Percentiles rank a stretch among this genome's conserved stretches.
These are phyloP conservation scores for Chalara sp. DNA, from an alignment of 2,329 filamentous ascomycete species.

Conservation along the genomic window DNA sequence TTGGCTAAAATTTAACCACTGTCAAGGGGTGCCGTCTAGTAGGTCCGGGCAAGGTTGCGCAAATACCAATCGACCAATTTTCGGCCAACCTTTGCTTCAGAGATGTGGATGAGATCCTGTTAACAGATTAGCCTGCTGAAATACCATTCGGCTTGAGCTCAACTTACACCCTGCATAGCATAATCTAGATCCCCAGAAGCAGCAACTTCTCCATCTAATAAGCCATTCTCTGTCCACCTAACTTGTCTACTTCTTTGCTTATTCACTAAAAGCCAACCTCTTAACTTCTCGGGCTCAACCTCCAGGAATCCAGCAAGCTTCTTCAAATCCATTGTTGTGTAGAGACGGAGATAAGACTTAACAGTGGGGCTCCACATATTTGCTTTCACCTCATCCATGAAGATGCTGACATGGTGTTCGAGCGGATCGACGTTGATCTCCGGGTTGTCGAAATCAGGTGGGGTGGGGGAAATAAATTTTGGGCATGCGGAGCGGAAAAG, in stretches of 20 bases:
- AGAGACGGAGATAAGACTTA: conserved; percentile 97
- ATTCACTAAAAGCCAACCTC: conserved; percentile 90
- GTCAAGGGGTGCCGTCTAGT: conserved; percentile 44
- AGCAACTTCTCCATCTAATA: conserved; percentile 87
- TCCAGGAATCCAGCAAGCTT: conserved; percentile 97
- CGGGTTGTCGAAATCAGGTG: conserved; percentile 96
- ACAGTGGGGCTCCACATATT: conserved; percentile 97
- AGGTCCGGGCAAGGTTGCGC: conserved; percentile 90
- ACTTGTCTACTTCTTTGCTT: conserved; percentile 98
- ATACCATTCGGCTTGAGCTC: conserved; percentile 3
- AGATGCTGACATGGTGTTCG: conserved; percentile 94
- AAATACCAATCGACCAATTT: conserved; percentile 99
- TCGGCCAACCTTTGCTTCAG: conserved; percentile 94
- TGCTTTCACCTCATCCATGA: conserved; percentile 99
- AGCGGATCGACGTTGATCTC: conserved; percentile 93
- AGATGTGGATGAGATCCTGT: conserved; percentile 94
- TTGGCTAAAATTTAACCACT: too few relatives aligned
- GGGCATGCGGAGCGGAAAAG: conserved; percentile 97
- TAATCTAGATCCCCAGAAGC: conserved; percentile 96
- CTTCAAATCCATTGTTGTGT: conserved; percentile 98
- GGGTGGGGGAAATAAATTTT: conserved; percentile 97
- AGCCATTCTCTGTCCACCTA: conserved; percentile 82
- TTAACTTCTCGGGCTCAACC: conserved; percentile 90
- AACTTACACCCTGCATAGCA: conserved; percentile 82
- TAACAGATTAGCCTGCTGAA: conserved; percentile 13